phyloP scores from a whole-genome alignment of 768 basidiomycete species.

The Neoboletus subvelutipes region DNA sequence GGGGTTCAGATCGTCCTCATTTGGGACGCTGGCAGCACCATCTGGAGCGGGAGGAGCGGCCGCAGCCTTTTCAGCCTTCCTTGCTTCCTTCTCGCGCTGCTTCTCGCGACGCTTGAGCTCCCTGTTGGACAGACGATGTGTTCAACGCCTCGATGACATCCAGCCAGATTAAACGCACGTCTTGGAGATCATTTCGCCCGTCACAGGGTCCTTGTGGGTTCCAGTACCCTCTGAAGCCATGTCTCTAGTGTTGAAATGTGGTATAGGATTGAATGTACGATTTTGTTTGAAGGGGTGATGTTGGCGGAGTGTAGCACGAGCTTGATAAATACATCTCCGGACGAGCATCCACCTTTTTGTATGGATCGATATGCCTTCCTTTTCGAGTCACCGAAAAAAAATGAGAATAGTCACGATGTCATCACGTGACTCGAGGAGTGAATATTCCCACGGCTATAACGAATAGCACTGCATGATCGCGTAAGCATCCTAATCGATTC shows the following conservation, averaged over 20 bases:
- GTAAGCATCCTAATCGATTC: conserved; percentile 34
- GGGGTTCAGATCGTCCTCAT: conserved; percentile 86
- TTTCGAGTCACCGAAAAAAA: conserved; percentile 25
- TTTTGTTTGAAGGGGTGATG: background rate
- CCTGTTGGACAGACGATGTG: conserved; percentile 45
- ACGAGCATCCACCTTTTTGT: conserved; percentile 22
- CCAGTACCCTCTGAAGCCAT: conserved; percentile 41
- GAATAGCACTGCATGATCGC: conserved; percentile 17
- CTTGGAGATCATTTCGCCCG: conserved; percentile 98
- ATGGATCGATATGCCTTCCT: conserved; percentile 29
- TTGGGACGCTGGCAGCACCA: conserved; percentile 41
- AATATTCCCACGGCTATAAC: conserved; percentile 11
- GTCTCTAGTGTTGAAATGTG: conserved; percentile 12
- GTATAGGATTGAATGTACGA: conserved; percentile 6
- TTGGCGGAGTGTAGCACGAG: conserved; percentile 10
- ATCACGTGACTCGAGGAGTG: background rate
- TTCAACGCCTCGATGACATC: conserved; percentile 15
- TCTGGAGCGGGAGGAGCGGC: conserved; percentile 41
- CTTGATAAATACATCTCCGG: conserved; percentile 22
- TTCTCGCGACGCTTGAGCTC: conserved; percentile 94
- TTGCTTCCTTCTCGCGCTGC: conserved; percentile 67
- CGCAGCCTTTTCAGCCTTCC: conserved; percentile 74
- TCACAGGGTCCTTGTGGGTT: conserved; percentile 74
- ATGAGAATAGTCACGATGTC: conserved; percentile 4
- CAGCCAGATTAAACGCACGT: conserved; percentile 50